Conservation (phyloP, 352 stramenopile species). For the Phytophthora sojae region DNA sequence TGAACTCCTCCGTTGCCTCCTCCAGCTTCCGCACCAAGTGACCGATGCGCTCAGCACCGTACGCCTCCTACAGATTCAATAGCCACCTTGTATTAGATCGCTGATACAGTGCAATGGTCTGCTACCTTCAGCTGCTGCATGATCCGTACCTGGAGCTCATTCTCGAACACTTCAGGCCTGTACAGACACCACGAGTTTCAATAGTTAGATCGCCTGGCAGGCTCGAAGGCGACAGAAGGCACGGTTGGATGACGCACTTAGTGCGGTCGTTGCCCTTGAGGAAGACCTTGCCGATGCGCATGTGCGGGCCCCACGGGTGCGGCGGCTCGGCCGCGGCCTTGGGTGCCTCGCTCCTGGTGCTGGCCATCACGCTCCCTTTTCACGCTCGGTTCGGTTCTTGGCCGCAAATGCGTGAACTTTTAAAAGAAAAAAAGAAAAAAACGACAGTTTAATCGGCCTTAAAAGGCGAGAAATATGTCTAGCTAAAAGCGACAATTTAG, state of each 20-base stretch:
- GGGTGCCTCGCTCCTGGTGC: constrained; percentile 35
- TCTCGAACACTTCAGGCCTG: constrained; percentile 87
- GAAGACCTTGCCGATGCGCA: constrained; percentile 88
- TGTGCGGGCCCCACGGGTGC: constrained; percentile 79
- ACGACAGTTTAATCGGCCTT: too few species aligned
- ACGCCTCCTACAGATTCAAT: constrained; percentile 51
- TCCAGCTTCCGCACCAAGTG: constrained; percentile 67
- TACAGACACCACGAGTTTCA: constrained; percentile 10
- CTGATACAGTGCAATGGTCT: neutral
- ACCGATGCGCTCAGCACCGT: constrained; percentile 72
- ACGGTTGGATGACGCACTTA: constrained; percentile 53
- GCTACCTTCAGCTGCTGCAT: neutral
- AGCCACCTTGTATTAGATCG: constrained; percentile 8
- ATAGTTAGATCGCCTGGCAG: constrained; percentile 10
- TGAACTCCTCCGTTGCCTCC: constrained; percentile 70
- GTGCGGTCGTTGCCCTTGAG: constrained; percentile 90
- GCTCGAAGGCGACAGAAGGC: neutral
- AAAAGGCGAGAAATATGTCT: too few species aligned
- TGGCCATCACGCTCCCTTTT: constrained; percentile 29
- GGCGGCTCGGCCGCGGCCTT: constrained; percentile 38
- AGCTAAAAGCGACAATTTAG: too few species aligned
- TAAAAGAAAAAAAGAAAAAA: too few species aligned
- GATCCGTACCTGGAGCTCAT: constrained; percentile 73
- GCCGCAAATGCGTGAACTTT: constrained; percentile 6
- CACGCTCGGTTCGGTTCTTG: neutral